Percentiles rank a stretch among this genome's conserved stretches.
Evolutionary conservation across 257 asterid species (phyloP).

Genomic region (Fraxinus cuspidata): DNA sequence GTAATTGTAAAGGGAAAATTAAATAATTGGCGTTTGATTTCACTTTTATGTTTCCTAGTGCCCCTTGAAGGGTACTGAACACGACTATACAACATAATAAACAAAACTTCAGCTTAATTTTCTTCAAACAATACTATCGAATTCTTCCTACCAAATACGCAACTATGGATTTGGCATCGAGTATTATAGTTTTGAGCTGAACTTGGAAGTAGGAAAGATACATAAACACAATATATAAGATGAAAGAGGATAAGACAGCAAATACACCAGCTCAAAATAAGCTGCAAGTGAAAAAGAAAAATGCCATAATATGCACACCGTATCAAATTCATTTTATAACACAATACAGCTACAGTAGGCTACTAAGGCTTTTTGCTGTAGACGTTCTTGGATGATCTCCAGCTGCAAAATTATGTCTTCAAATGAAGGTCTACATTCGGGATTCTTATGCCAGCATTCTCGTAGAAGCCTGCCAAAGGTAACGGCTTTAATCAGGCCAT

Average conservation of each 20-base stretch:
- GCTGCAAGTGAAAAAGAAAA: neutral
- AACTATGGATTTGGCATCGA: neutral
- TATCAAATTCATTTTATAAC: slow-evolving; percentile 26
- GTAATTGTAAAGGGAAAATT: too few relatives aligned
- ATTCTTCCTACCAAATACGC: neutral
- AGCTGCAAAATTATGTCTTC: slow-evolving; percentile 53
- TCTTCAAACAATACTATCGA: too few relatives aligned
- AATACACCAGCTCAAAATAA: slow-evolving; percentile 19
- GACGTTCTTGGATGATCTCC: slow-evolving; percentile 46
- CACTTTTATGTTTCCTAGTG: too few relatives aligned
- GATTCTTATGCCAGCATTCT: slow-evolving; percentile 68
- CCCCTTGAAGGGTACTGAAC: too few relatives aligned
- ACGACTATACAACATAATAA: too few relatives aligned
- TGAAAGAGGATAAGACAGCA: slow-evolving; percentile 8
- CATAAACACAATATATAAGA: neutral
- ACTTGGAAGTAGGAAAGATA: slow-evolving; percentile 4
- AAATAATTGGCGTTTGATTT: too few relatives aligned
- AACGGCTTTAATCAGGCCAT: neutral
- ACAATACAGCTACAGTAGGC: slow-evolving; percentile 42
- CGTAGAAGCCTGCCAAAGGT: slow-evolving; percentile 46
- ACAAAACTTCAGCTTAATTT: too few relatives aligned
- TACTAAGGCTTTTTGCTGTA: slow-evolving; percentile 33
- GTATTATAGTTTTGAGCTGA: neutral
- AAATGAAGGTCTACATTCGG: slow-evolving; percentile 52
- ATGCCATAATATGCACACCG: slow-evolving; percentile 8